phyloP scores from a whole-genome alignment of 352 stramenopile species.

The Phytophthora agathidicida region DNA sequence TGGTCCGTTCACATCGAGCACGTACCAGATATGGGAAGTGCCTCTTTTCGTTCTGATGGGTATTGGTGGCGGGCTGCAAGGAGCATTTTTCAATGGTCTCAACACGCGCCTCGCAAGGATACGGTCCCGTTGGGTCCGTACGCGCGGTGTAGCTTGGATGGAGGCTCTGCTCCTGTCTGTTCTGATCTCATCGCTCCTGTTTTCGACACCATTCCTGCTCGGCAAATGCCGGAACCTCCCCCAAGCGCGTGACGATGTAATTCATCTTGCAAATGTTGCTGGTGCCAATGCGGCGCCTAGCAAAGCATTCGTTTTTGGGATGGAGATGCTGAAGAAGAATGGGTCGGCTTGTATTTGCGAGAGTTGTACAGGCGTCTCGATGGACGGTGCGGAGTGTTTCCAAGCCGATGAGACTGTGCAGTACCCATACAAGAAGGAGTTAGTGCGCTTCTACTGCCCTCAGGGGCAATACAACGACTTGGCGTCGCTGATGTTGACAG shows the following conservation, averaged over 20 bases:
- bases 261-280: constrained; percentile 49
- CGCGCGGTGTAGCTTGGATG: constrained; percentile 53
- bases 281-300: constrained; percentile 28
- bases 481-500: constrained; percentile 94
- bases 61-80: constrained; percentile 81
- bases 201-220: constrained; percentile 64
- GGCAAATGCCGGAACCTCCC: constrained; percentile 72
- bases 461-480: constrained; percentile 98
- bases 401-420: constrained; percentile 68
- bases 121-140: constrained; percentile 66
- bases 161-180: constrained; percentile 67
- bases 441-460: constrained; percentile 96
- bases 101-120: constrained; percentile 61
- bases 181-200: constrained; percentile 67
- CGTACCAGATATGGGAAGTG: constrained; percentile 88
- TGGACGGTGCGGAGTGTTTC: constrained; percentile 67
- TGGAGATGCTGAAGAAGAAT: constrained; percentile 73
- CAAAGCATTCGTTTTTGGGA: constrained; percentile 73
- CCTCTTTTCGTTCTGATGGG: constrained; percentile 90
- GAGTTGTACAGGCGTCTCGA: constrained; percentile 50
- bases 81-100: constrained; percentile 81
- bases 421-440: constrained; percentile 85
- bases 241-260: constrained; percentile 57
- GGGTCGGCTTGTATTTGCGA: constrained; percentile 77
- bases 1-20: constrained; percentile 67